These are phyloP conservation scores for Triangularia setosa DNA, from an alignment of 2,329 filamentous ascomycete genomes.

Conservation along the genomic window DNA sequence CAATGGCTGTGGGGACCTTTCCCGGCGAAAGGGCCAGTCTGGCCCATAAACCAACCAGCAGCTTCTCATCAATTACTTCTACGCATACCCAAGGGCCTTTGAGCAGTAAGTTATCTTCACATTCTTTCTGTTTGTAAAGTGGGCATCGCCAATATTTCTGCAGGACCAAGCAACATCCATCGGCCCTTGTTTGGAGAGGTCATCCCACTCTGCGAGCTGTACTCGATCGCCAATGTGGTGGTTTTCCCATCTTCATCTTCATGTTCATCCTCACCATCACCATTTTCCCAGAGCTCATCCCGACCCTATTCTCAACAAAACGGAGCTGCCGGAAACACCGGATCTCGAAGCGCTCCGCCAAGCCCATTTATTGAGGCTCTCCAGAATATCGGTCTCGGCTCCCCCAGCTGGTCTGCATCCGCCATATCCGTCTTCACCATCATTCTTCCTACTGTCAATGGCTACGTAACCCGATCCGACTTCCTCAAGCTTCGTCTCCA, in stretches of 20 bases:
- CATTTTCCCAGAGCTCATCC: constrained; percentile 5
- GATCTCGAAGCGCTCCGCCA: neutral
- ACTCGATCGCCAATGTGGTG: constrained; percentile 19
- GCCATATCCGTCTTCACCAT: constrained; percentile 21
- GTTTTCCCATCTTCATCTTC: constrained; percentile 3
- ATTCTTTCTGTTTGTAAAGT: neutral
- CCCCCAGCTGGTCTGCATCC: constrained; percentile 5
- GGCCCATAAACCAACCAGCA: neutral
- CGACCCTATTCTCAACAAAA: neutral
- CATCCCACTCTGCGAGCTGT: constrained; percentile 21
- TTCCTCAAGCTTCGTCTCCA: constrained; percentile 23
- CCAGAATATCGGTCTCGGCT: constrained; percentile 13
- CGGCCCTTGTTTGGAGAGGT: constrained; percentile 21
- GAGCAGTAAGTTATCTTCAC: neutral
- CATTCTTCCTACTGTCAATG: constrained; percentile 18
- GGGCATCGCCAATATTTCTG: neutral
- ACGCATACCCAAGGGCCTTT: neutral
- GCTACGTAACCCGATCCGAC: constrained; percentile 21
- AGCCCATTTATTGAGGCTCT: constrained; percentile 11
- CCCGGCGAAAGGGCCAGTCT: constrained; percentile 2
- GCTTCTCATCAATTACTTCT: constrained; percentile 1
- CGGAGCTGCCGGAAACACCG: neutral
- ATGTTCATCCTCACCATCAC: neutral
- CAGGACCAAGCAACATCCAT: neutral
- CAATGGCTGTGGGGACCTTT: constrained; percentile 15